Evolutionary conservation across 768 basidiomycete genomes (phyloP).

Genomic region (Kwoniella dendrophila): DNA sequence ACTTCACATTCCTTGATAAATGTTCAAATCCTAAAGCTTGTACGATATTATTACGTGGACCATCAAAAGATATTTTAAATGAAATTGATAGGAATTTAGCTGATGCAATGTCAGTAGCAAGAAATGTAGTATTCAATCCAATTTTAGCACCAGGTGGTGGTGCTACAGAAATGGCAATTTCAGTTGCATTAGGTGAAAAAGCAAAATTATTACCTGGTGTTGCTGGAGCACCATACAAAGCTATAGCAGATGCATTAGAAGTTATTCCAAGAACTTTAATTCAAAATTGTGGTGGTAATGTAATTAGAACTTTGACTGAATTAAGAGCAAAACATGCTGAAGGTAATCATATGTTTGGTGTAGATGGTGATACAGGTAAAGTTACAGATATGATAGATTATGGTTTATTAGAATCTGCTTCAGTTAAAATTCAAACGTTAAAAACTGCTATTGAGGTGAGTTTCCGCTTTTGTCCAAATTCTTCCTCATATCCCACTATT

Average conservation of each 20-base stretch:
- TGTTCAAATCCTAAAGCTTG: constrained; percentile 91
- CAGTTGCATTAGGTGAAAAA: constrained; percentile 71
- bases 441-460: constrained; percentile 93
- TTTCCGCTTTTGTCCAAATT: constrained; percentile 1
- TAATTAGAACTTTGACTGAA: constrained; percentile 88
- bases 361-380: constrained; percentile 94
- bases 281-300: constrained; percentile 94
- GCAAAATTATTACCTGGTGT: constrained; percentile 80
- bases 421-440: constrained; percentile 95
- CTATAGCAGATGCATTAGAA: constrained; percentile 95
- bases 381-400: constrained; percentile 94
- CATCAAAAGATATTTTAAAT: constrained; percentile 96
- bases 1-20: constrained; percentile 95
- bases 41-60: constrained; percentile 95
- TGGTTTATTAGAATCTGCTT: constrained; percentile 91
- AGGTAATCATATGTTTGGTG: constrained; percentile 87
- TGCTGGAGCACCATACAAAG: constrained; percentile 86
- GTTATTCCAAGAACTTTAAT: constrained; percentile 93
- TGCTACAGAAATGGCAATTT: constrained; percentile 97
- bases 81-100: constrained; percentile 97
- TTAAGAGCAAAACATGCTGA: constrained; percentile 93
- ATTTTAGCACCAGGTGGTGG: constrained; percentile 91
- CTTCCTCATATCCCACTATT: background rate
- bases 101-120: constrained; percentile 95
- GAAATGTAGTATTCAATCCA: constrained; percentile 96